These are phyloP conservation scores for Nicotiana knightiana DNA, from an alignment of 257 asterid species.

Conservation along the genomic window DNA sequence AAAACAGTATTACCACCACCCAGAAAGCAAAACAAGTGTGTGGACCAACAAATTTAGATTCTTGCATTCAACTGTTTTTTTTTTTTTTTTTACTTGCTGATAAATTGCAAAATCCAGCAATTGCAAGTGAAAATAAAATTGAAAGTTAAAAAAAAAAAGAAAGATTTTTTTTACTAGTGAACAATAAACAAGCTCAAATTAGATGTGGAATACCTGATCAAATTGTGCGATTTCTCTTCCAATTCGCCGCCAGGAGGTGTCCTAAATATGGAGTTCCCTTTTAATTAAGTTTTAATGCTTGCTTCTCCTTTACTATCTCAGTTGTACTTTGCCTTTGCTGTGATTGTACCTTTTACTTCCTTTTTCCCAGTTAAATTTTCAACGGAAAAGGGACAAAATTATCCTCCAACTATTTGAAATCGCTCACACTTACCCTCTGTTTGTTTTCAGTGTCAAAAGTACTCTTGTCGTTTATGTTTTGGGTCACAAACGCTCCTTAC, in stretches of 20 bases:
- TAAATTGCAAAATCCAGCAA: not conserved
- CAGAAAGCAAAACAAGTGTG: too few relatives aligned
- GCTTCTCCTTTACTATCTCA: not conserved
- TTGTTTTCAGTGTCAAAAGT: too few relatives aligned
- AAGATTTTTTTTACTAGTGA: not conserved
- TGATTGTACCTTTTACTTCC: not conserved
- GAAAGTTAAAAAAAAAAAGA: not conserved
- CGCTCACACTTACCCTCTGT: too few relatives aligned
- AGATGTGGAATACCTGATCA: not conserved
- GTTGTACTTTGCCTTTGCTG: not conserved
- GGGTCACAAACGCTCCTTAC: too few relatives aligned
- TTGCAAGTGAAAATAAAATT: not conserved
- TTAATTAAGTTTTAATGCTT: too few relatives aligned
- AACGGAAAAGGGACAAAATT: too few relatives aligned
- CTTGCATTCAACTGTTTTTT: not conserved
- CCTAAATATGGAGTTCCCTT: not conserved
- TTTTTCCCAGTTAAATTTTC: too few relatives aligned
- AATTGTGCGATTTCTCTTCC: not conserved
- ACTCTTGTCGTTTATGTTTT: too few relatives aligned
- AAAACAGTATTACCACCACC: too few relatives aligned
- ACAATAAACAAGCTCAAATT: not conserved
- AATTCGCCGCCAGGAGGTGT: not conserved
- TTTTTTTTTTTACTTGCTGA: too few relatives aligned
- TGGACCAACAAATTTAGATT: not conserved
- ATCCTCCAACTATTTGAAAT: too few relatives aligned